Evolutionary conservation across 2,329 filamentous ascomycete species (phyloP), one percentile per base, ranked within the genome.

Genomic region (Delphinella strobiligena): DNA sequence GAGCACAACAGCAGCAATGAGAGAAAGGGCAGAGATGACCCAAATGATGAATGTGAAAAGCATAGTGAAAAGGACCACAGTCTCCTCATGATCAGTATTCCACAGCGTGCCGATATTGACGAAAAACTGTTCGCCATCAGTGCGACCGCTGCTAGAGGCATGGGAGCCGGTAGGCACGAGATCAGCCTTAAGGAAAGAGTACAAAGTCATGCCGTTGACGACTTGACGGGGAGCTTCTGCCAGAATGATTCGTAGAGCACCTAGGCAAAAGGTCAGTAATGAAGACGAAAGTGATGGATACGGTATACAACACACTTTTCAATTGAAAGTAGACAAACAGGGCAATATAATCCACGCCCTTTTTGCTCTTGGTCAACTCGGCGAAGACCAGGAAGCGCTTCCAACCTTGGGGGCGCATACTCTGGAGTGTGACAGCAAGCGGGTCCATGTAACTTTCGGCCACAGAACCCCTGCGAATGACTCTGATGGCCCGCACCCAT

Each of bases 161-260:
- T 77, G 63, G 33, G 68, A 58, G 19, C 72, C 72, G 7, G 62
- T 62, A 0, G 79, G 76, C n/a, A 83, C 68, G 2, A 95, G 69
- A 49, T 87, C 77, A 19, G 79, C 72, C 39, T 77, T 69, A 63
- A 91, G 83, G 29, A 95, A 82, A 0, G 86, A 84, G 55, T 83
- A 88, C 8, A 96, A 69, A 0, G 89, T 95, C 47, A 95, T 68
- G 15, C 78, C 87, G 53, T 98, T 98, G 60, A 96, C 75, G 36
- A 81, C 84, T 57, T 94, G 86, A 47, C 91, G 83, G 16, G 91
- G 91, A 0, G 87, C 91, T 56, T 93, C 88, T 50, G 89, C 93
- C 45, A 96, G 69, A 36, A 96, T 70, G 43, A 93, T 79, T 49
- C 89, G 82, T 52, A 96, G 75, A 74, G 88, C 94, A 31, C 82